Evolutionary conservation across 192 early-diverging fungal genomes (phyloP).

Genomic region (Allomyces arbusculus): DNA sequence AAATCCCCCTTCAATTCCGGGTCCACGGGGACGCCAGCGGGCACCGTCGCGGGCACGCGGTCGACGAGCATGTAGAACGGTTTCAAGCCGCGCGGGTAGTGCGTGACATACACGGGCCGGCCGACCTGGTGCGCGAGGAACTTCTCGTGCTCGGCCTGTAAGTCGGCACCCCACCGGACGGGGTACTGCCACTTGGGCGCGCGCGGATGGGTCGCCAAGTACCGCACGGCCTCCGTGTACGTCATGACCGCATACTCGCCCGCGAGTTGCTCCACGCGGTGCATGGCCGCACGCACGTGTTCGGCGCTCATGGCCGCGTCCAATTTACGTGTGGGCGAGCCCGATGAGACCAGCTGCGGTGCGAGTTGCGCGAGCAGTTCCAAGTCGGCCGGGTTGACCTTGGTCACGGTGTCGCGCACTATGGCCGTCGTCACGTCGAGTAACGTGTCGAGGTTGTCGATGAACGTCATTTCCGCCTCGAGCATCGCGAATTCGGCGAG

Average conservation of each 20-base stretch:
- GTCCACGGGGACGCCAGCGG: too few species aligned
- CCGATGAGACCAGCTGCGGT: neutral
- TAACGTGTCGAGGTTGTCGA: slow-evolving; percentile 34
- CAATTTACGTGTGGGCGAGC: too few species aligned
- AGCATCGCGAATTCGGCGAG: slow-evolving; percentile 90
- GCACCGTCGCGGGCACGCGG: slow-evolving; percentile 17
- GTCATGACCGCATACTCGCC: slow-evolving; percentile 34
- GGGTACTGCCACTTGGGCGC: slow-evolving; percentile 33
- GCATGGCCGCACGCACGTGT: neutral
- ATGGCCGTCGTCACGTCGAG: slow-evolving; percentile 42
- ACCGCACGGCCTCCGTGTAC: slow-evolving; percentile 57
- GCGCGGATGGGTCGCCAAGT: slow-evolving; percentile 27
- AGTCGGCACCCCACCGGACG: slow-evolving; percentile 43
- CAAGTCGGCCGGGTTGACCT: slow-evolving; percentile 15
- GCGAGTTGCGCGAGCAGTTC: slow-evolving; percentile 20
- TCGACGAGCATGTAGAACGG: slow-evolving; percentile 63
- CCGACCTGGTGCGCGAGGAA: slow-evolving; percentile 42
- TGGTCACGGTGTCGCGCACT: slow-evolving; percentile 28
- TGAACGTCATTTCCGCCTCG: slow-evolving; percentile 67
- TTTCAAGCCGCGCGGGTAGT: slow-evolving; percentile 58
- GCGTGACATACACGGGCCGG: slow-evolving; percentile 73
- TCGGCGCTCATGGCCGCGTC: neutral
- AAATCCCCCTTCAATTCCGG: slow-evolving; percentile 8
- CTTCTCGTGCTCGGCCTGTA: slow-evolving; percentile 75
- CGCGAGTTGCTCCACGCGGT: neutral